These are phyloP conservation scores for Cicer cuneatum DNA, from an alignment of 306 rosid species.

Conservation along the genomic window DNA sequence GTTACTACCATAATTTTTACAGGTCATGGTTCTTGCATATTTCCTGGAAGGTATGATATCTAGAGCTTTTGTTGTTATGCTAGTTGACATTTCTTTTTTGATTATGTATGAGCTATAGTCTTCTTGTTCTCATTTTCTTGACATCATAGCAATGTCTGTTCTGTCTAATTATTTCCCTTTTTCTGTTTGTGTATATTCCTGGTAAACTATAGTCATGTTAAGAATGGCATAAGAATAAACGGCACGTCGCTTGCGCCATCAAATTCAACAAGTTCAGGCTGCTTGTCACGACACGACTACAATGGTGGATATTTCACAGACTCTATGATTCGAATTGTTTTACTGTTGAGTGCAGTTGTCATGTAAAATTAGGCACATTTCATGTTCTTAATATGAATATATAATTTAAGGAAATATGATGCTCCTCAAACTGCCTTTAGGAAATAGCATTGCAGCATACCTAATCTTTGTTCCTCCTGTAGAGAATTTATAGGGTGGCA, in stretches of 20 bases:
- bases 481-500: conserved; percentile 54
- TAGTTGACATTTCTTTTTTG: conserved; percentile 12
- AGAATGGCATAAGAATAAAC: conserved; percentile 59
- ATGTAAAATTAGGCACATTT: conserved; percentile 47
- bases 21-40: conserved; percentile 80
- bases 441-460: conserved; percentile 51
- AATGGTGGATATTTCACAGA: conserved; percentile 53
- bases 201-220: conserved; percentile 56
- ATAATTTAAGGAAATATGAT: conserved; percentile 32
- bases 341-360: conserved; percentile 52
- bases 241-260: conserved; percentile 79
- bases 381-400: conserved; percentile 40
- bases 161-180: background rate
- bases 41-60: conserved; percentile 80
- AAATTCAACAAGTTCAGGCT: conserved; percentile 66
- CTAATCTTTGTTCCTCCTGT: conserved; percentile 73
- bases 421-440: conserved; percentile 39
- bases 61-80: background rate
- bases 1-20: conserved; percentile 43
- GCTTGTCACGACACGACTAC: conserved; percentile 47
- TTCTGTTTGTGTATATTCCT: conserved; percentile 22
- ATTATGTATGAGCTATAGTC: background rate
- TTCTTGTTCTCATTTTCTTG: conserved; percentile 1
- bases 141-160: conserved; percentile 15
- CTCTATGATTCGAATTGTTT: conserved; percentile 51